A percentile compares a stretch with the other conserved stretches of the same genome.
Evolutionary conservation across 2,329 filamentous ascomycete genomes (phyloP).

Genomic region (Verticillium longisporum): DNA sequence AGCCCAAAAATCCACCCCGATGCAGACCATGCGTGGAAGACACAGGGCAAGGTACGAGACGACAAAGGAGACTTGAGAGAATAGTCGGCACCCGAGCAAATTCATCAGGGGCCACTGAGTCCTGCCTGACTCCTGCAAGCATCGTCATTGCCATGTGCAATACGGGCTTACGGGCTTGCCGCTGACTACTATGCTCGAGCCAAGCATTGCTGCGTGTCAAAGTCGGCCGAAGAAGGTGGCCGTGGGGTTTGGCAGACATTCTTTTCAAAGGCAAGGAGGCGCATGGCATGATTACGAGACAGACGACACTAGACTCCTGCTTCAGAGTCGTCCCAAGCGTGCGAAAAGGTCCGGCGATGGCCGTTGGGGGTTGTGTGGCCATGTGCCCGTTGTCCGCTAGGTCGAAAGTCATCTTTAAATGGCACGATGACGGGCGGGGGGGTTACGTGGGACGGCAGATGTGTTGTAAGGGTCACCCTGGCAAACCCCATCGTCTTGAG

Average conservation of each 20-base stretch:
- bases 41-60: not conserved
- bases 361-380: not conserved
- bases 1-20: constrained; percentile 32
- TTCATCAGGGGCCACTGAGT: not conserved
- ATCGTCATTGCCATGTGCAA: not conserved
- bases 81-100: not conserved
- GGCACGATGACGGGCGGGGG: not conserved
- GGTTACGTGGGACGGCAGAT: not conserved
- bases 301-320: not conserved
- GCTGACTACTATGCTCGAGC: not conserved
- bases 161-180: not conserved
- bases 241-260: not conserved
- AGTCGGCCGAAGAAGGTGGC: not conserved
- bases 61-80: not conserved
- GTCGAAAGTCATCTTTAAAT: not conserved
- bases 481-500: not conserved
- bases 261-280: not conserved
- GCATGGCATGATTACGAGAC: not conserved
- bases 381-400: not conserved
- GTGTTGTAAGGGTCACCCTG: not conserved
- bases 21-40: constrained; percentile 12
- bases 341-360: not conserved
- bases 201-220: not conserved
- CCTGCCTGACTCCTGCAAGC: not conserved
- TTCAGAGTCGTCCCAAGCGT: not conserved